These are phyloP conservation scores for Dianthus caryophyllus DNA, from an alignment of 148 eudicot genomes.

Conservation along the genomic window DNA sequence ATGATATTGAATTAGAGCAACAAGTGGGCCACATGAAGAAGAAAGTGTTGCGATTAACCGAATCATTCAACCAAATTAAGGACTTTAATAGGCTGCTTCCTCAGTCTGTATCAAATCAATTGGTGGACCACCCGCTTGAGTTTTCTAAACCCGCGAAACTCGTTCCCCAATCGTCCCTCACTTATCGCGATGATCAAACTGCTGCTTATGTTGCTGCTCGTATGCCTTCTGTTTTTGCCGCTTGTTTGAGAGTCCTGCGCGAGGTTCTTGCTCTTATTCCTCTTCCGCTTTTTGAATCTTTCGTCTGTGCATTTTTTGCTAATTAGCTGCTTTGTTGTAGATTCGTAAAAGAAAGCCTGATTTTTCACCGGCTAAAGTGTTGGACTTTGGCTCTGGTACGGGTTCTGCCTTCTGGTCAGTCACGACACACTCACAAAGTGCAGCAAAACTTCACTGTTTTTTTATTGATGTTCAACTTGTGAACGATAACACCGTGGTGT, in stretches of 20 bases:
- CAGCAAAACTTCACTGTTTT: too few relatives aligned
- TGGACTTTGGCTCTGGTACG: slow-evolving; percentile 97
- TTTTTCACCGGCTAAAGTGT: slow-evolving; percentile 64
- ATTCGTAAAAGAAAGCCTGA: slow-evolving; percentile 57
- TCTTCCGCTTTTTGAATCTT: not conserved
- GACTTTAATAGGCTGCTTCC: slow-evolving; percentile 58
- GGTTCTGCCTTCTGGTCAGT: slow-evolving; percentile 96
- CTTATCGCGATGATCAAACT: slow-evolving; percentile 60
- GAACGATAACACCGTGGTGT: slow-evolving; percentile 8
- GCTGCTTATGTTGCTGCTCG: slow-evolving; percentile 80
- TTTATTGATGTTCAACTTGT: too few relatives aligned
- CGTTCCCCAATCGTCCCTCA: too few relatives aligned
- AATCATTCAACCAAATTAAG: slow-evolving; percentile 56
- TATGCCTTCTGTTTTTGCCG: slow-evolving; percentile 89
- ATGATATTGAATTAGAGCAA: slow-evolving; percentile 43
- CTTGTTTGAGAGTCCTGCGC: slow-evolving; percentile 62
- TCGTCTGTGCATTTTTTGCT: not conserved
- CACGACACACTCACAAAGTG: too few relatives aligned
- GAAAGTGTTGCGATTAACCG: slow-evolving; percentile 61
- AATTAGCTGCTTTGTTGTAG: slow-evolving; percentile 11
- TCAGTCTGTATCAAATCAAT: slow-evolving; percentile 51
- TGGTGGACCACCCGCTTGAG: slow-evolving; percentile 71
- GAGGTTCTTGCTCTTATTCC: slow-evolving; percentile 41
- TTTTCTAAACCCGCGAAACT: slow-evolving; percentile 37
- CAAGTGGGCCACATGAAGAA: slow-evolving; percentile 70